phyloP scores from a whole-genome alignment of 805 yeast genomes.

The Candida boleticola region DNA sequence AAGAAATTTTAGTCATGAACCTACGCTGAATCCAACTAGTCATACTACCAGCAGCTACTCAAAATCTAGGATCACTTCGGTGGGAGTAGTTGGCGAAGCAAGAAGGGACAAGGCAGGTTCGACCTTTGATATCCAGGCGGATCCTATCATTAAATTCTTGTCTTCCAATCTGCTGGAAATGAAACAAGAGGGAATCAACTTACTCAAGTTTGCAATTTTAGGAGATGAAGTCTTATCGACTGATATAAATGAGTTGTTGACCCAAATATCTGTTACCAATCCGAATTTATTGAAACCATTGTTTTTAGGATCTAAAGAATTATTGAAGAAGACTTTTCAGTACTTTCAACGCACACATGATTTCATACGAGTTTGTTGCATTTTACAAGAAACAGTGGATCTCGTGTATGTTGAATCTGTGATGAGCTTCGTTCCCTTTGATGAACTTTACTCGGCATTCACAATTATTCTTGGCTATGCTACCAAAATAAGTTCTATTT shows the following conservation, averaged over 20 bases:
- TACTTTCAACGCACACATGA: conserved; percentile 30
- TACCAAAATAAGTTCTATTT: conserved; percentile 29
- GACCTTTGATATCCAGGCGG: conserved; percentile 22
- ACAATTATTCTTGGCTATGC: conserved; percentile 26
- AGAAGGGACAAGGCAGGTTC: conserved; percentile 2
- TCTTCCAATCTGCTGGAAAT: conserved; percentile 29
- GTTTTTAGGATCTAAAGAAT: conserved; percentile 21
- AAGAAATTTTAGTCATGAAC: conserved; percentile 1
- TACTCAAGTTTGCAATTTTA: conserved; percentile 37
- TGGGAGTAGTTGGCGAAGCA: background rate
- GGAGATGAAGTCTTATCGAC: conserved; percentile 32
- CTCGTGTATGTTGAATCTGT: conserved; percentile 21
- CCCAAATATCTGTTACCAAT: conserved; percentile 25
- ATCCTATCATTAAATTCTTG: conserved; percentile 36
- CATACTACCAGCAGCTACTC: background rate
- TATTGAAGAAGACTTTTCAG: conserved; percentile 21
- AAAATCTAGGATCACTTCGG: conserved; percentile 2
- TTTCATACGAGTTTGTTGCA: conserved; percentile 30
- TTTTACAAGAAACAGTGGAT: conserved; percentile 20
- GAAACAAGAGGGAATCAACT: conserved; percentile 33
- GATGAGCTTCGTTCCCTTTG: conserved; percentile 20
- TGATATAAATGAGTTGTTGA: conserved; percentile 20
- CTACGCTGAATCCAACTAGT: background rate
- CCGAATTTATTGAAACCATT: conserved; percentile 33
- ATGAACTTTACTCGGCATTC: conserved; percentile 28